Base-by-base conservation (phyloP, 1,284 basidiomycete genomes). In the Ganoderma lingzhi region DNA sequence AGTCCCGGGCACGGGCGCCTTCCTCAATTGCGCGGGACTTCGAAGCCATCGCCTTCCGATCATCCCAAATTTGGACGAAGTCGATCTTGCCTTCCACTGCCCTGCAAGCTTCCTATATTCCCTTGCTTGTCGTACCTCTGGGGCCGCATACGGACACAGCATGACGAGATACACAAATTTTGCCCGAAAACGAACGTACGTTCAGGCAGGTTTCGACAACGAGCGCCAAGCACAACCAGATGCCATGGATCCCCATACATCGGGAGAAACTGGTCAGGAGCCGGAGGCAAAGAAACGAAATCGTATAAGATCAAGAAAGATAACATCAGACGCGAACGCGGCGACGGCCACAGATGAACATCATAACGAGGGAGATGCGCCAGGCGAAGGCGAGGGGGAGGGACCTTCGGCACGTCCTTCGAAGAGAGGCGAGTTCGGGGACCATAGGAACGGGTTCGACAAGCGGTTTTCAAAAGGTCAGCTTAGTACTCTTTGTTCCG, bases 131-230 rank as follows among this genome's bases (percentile, higher is more conserved):
- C 8, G 8, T 35, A 35, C 35, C 23, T 17, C 23, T 12, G 12
- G 6, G 12, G 28, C 65, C 51, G 17, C 10, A 51, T 44, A 48
- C 14, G 23, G 42, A 30, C 42, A 39, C n/a, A 41, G 39, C 63
- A 93, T 94, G 93, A 93, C 93, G 10, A 86, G 93, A 64, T 83
- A 90, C 70, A 93, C 92, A 10, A 89, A 88, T 74, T 84, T 93
- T 76, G 90, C 89, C 19, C 84, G 86, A 63, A 94, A 94, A 78
- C 84, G 92, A 63, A 90, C 88, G 9, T 88, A 92, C 74, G 74
- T 93, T n/a, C 83, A 93, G 71, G 89, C 92, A 28, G 88, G 87
- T 0, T 87, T 91, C 70, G 71, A 78, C 55, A 72, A 77, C 63
- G 72, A 74, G 17, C 59, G 60, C 17, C 37, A 68, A 35, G 42